Conservation (phyloP, 163 green algal genomes). For the Scenedesmus sp. region DNA sequence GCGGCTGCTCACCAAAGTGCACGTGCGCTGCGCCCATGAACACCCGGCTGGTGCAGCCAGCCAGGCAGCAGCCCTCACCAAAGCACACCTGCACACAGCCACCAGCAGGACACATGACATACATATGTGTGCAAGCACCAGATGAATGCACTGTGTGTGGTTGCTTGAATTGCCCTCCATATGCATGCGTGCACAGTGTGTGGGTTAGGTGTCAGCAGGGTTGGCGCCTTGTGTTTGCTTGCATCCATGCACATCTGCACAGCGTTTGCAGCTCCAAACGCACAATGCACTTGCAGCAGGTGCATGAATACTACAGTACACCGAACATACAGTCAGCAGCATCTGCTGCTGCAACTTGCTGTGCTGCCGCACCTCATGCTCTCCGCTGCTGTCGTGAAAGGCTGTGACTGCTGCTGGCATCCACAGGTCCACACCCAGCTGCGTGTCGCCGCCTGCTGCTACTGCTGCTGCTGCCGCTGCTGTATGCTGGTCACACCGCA, state of each 20-base stretch:
- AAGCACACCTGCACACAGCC: constrained; percentile 24
- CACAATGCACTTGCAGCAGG: not conserved
- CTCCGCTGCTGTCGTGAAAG: constrained; percentile 38
- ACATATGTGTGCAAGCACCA: not conserved
- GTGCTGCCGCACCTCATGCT: constrained; percentile 30
- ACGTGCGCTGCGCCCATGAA: constrained; percentile 33
- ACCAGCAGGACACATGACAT: not conserved
- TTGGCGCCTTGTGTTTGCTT: not conserved
- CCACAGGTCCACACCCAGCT: constrained; percentile 21
- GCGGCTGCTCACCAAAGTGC: constrained; percentile 35
- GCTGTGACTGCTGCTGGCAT: not conserved
- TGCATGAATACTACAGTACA: too few relatives aligned
- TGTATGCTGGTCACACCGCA: constrained; percentile 20
- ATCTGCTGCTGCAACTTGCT: too few relatives aligned
- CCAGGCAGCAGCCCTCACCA: not conserved
- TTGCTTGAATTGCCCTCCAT: not conserved
- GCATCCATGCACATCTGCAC: not conserved
- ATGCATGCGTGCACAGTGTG: not conserved
- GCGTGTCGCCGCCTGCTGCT: not conserved
- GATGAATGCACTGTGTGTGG: not conserved
- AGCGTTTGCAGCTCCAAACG: not conserved
- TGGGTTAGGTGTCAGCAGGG: not conserved
- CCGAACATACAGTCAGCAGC: not conserved
- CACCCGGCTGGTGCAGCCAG: not conserved
- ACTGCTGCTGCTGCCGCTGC: constrained; percentile 8